Evolutionary conservation across 495 filamentous ascomycete species (phyloP).

Genomic region (Copromyces sp.): DNA sequence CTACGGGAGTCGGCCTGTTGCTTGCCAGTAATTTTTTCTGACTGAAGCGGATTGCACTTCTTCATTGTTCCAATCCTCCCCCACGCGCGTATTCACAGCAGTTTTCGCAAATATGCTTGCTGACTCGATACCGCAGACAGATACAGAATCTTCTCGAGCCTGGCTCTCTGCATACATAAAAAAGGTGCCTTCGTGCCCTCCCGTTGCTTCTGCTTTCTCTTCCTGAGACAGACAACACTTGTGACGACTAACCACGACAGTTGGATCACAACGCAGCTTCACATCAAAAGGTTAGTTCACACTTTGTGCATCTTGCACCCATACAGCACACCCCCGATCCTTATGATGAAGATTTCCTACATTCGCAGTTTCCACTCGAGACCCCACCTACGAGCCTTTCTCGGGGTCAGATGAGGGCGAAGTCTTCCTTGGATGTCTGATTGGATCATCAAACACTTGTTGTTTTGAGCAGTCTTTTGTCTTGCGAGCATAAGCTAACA

Average conservation of each 20-base stretch:
- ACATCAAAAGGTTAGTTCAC: conserved; percentile 14
- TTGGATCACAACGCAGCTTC: background rate
- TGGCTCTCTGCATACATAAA: background rate
- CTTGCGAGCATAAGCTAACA: conserved; percentile 4
- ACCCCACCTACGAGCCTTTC: conserved; percentile 41
- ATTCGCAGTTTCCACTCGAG: conserved; percentile 66
- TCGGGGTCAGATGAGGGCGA: conserved; percentile 44
- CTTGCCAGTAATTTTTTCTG: conserved; percentile 99
- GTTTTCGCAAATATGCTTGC: background rate
- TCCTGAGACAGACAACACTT: background rate
- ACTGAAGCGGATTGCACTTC: conserved; percentile 11
- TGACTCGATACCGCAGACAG: background rate
- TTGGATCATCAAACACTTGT: conserved; percentile 13
- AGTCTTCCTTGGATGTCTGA: conserved; percentile 62
- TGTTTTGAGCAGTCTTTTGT: conserved; percentile 4
- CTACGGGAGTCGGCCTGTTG: conserved; percentile 66
- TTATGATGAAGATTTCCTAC: conserved; percentile 45
- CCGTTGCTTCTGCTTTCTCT: background rate
- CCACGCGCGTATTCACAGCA: conserved; percentile 4
- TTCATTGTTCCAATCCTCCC: conserved; percentile 2
- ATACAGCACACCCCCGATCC: conserved; percentile 13
- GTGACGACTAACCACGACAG: background rate
- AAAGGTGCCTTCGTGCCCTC: background rate
- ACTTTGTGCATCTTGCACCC: background rate
- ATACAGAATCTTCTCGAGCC: background rate